Evolutionary conservation across 2,329 filamentous ascomycete genomes (phyloP).

Genomic region (Huntiella bhutanensis): DNA sequence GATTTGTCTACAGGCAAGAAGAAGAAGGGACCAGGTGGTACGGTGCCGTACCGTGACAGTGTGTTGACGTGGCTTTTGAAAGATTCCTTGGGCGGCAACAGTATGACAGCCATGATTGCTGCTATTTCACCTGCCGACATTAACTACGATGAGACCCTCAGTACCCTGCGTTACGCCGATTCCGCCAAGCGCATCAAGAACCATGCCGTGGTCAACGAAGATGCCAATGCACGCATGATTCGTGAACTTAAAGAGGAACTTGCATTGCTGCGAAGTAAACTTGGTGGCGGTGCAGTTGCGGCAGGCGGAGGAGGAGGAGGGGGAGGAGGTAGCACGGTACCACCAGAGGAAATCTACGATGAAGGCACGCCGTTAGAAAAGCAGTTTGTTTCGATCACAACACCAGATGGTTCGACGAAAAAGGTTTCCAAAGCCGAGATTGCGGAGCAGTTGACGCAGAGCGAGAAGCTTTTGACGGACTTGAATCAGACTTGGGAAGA

Average conservation of each 20-base stretch:
- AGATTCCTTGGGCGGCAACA: slow-evolving; percentile 92
- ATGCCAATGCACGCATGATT: slow-evolving; percentile 97
- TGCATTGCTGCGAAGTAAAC: slow-evolving; percentile 65
- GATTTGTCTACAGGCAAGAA: slow-evolving; percentile 77
- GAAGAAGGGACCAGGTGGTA: slow-evolving; percentile 50
- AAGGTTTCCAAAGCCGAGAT: slow-evolving; percentile 98
- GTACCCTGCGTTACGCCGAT: slow-evolving; percentile 88
- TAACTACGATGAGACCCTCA: slow-evolving; percentile 95
- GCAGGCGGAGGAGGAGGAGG: slow-evolving; percentile 25
- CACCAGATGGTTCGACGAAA: slow-evolving; percentile 68
- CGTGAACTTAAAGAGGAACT: slow-evolving; percentile 92
- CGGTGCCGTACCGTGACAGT: slow-evolving; percentile 94
- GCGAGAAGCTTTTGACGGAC: slow-evolving; percentile 87
- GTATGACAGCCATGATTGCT: slow-evolving; percentile 99
- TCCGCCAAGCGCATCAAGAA: slow-evolving; percentile 99
- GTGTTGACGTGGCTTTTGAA: slow-evolving; percentile 93
- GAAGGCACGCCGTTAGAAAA: slow-evolving; percentile 84
- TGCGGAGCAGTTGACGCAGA: slow-evolving; percentile 85
- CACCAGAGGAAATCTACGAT: slow-evolving; percentile 68
- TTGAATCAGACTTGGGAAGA: slow-evolving; percentile 98
- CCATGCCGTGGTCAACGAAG: slow-evolving; percentile 96
- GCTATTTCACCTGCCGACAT: slow-evolving; percentile 96
- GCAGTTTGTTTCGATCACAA: slow-evolving; percentile 88
- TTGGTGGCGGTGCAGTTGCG: slow-evolving; percentile 37
- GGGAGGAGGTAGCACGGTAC: slow-evolving; percentile 26